These are phyloP conservation scores for Trichophyton rubrum DNA, from an alignment of 2,329 filamentous ascomycete genomes.

Conservation along the genomic window DNA sequence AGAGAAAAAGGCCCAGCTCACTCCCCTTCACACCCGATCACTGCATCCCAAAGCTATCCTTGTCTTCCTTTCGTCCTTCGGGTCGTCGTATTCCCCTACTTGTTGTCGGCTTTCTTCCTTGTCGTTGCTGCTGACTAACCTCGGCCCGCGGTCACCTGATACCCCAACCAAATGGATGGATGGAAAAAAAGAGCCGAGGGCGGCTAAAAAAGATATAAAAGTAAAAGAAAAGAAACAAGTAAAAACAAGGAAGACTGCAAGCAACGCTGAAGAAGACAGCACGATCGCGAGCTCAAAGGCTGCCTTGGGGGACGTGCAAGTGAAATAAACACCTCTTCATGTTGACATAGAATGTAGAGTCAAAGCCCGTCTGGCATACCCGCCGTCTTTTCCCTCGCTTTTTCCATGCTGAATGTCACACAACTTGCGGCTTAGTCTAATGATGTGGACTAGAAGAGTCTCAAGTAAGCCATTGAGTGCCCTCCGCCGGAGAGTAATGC, in stretches of 20 bases:
- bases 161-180: background rate
- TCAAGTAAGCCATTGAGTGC: constrained; percentile 13
- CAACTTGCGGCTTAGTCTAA: background rate
- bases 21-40: background rate
- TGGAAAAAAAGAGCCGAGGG: background rate
- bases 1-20: background rate
- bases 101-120: background rate
- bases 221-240: constrained; percentile 8
- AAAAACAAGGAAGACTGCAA: background rate
- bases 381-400: background rate
- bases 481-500: background rate
- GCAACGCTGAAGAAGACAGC: constrained; percentile 19
- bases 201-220: background rate
- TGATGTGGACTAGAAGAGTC: constrained; percentile 21
- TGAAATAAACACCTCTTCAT: constrained; percentile 7
- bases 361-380: background rate
- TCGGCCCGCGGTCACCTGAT: background rate
- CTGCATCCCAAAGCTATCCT: background rate
- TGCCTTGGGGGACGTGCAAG: background rate
- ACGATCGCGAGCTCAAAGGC: constrained; percentile 4
- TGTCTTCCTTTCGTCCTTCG: background rate
- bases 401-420: background rate
- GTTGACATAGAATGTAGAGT: constrained; percentile 7
- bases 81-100: background rate
- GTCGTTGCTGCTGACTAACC: background rate